Evolutionary conservation across 169 alveolate species (phyloP).

Genomic region (Plasmodium gonderi): DNA sequence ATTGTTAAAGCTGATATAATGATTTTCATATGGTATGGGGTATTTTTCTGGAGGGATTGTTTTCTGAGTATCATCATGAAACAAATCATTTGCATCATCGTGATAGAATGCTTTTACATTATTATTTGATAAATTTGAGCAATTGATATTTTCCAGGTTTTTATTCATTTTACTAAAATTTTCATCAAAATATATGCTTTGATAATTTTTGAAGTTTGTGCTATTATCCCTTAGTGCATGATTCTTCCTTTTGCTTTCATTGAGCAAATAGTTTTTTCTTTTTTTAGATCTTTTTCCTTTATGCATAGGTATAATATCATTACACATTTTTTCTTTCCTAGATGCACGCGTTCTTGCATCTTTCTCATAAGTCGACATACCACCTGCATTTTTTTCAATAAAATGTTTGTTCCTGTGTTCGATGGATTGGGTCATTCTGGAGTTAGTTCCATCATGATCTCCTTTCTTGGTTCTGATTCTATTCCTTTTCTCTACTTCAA

Average conservation of each 20-base stretch:
- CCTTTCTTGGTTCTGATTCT: background rate
- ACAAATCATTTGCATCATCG: background rate
- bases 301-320: no score
- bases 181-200: no score
- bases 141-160: background rate
- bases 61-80: background rate
- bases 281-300: no score
- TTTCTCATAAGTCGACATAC: no score
- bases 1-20: conserved; percentile 28
- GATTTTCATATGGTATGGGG: background rate
- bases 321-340: no score
- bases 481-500: background rate
- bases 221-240: no score
- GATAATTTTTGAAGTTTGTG: no score
- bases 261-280: no score
- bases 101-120: background rate
- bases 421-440: background rate
- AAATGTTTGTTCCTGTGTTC: background rate
- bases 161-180: no score
- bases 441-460: background rate
- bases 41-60: background rate
- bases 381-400: background rate
- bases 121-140: background rate
- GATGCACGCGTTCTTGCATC: no score
- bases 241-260: no score